Evolutionary conservation across 1,139 yeast species (phyloP).

Genomic region (Hanseniaspora uvarum): DNA sequence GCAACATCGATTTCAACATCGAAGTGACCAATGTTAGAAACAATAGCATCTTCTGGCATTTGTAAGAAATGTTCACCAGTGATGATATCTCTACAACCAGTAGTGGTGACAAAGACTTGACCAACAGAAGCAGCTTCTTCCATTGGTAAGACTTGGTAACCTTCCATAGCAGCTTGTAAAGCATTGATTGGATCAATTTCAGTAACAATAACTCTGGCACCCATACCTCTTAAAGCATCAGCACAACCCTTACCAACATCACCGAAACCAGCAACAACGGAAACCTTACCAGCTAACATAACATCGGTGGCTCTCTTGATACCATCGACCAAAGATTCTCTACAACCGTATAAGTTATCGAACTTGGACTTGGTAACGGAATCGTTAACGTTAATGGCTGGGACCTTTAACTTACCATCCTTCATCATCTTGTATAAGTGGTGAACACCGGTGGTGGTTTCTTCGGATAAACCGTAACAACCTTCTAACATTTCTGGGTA

Average conservation of each 20-base stretch:
- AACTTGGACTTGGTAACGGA: constrained; percentile 98
- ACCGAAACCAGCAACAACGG: constrained; percentile 99
- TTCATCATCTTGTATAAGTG: constrained; percentile 94
- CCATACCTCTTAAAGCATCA: constrained; percentile 98
- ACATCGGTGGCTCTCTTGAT: constrained; percentile 99
- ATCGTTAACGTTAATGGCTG: constrained; percentile 99
- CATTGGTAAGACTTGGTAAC: constrained; percentile 95
- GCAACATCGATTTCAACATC: constrained; percentile 99
- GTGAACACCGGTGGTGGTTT: constrained; percentile 99
- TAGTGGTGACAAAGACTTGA: constrained; percentile 98
- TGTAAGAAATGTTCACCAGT: constrained; percentile 73
- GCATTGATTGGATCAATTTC: constrained; percentile 99
- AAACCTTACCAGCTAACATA: constrained; percentile 99
- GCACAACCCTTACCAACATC: constrained; percentile 99
- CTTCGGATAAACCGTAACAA: constrained; percentile 96
- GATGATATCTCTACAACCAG: constrained; percentile 99
- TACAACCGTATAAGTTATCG: constrained; percentile 99
- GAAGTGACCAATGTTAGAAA: constrained; percentile 99
- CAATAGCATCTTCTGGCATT: constrained; percentile 99
- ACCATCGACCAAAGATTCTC: constrained; percentile 98
- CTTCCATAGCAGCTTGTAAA: constrained; percentile 98
- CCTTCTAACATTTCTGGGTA: constrained; percentile 95
- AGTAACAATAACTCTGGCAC: constrained; percentile 96
- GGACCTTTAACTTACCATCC: constrained; percentile 87
- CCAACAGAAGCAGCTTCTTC: constrained; percentile 88